Conservation (phyloP, 768 basidiomycete species). For the Lactifluus volemus region DNA sequence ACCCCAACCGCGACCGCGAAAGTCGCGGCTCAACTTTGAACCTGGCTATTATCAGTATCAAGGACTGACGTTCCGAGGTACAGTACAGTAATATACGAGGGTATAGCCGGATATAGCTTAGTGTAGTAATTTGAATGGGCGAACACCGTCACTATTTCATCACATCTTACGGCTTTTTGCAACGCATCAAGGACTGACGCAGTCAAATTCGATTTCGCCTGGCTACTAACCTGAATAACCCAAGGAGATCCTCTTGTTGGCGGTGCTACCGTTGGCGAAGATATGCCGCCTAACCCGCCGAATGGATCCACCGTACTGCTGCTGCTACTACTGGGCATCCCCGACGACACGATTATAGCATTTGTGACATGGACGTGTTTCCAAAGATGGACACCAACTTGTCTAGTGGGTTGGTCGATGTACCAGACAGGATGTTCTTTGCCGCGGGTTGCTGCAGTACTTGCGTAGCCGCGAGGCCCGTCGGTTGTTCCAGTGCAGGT, state of each 20-base stretch:
- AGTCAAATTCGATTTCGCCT: background rate
- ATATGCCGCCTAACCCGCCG: constrained; percentile 9
- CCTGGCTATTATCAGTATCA: too few species aligned
- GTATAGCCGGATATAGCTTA: too few species aligned
- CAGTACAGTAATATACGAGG: too few species aligned
- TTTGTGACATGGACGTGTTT: too few species aligned
- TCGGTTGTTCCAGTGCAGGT: constrained; percentile 52
- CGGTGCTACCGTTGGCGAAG: constrained; percentile 12
- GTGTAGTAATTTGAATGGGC: too few species aligned
- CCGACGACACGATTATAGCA: background rate
- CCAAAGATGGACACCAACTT: too few species aligned
- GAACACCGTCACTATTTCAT: too few species aligned
- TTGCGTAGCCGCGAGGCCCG: constrained; percentile 71
- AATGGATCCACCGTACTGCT: constrained; percentile 14
- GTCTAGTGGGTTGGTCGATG: too few species aligned
- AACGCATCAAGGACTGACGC: background rate
- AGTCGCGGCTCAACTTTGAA: too few species aligned
- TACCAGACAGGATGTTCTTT: constrained; percentile 50
- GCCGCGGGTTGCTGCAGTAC: constrained; percentile 64
- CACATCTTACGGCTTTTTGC: background rate
- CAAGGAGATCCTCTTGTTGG: constrained; percentile 13
- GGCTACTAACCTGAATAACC: constrained; percentile 15
- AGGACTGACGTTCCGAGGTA: too few species aligned
- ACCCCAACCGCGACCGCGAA: too few species aligned
- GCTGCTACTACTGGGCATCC: background rate